phyloP scores from a whole-genome alignment of 345 rosid genomes.

The Pistacia vera region DNA sequence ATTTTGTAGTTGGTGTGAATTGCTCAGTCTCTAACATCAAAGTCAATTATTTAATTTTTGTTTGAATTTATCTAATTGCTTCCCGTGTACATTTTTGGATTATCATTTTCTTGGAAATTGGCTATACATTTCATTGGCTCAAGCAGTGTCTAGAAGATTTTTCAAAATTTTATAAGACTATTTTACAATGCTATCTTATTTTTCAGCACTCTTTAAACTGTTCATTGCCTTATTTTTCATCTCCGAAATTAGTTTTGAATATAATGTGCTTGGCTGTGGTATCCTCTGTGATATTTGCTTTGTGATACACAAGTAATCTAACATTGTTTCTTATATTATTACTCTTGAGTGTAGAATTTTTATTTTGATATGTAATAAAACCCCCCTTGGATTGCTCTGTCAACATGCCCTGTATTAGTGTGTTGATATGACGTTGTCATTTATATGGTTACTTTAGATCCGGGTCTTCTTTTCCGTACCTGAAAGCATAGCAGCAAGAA shows the following conservation, averaged over 20 bases:
- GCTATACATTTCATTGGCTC: not conserved
- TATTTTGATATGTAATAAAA: not conserved
- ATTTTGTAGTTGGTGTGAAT: not conserved
- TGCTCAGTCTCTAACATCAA: not conserved
- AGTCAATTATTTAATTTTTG: not conserved
- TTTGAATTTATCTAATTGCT: not conserved
- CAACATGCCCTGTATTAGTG: not conserved
- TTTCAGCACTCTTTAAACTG: not conserved
- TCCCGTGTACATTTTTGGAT: not conserved
- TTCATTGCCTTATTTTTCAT: not conserved
- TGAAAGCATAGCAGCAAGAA: constrained; percentile 81
- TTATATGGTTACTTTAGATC: constrained; percentile 37
- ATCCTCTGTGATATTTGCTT: not conserved
- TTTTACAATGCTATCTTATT: not conserved
- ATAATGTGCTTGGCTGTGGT: not conserved
- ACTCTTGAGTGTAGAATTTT: not conserved
- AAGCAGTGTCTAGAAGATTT: not conserved
- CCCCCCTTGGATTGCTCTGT: no score
- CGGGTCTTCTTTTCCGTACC: constrained; percentile 84
- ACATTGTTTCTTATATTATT: not conserved
- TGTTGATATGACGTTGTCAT: not conserved
- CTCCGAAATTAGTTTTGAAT: not conserved
- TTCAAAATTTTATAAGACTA: not conserved
- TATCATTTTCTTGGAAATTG: not conserved
- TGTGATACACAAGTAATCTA: not conserved